Evolutionary conservation across 2,329 filamentous ascomycete genomes (phyloP).

Genomic region (Apiospora sp.): DNA sequence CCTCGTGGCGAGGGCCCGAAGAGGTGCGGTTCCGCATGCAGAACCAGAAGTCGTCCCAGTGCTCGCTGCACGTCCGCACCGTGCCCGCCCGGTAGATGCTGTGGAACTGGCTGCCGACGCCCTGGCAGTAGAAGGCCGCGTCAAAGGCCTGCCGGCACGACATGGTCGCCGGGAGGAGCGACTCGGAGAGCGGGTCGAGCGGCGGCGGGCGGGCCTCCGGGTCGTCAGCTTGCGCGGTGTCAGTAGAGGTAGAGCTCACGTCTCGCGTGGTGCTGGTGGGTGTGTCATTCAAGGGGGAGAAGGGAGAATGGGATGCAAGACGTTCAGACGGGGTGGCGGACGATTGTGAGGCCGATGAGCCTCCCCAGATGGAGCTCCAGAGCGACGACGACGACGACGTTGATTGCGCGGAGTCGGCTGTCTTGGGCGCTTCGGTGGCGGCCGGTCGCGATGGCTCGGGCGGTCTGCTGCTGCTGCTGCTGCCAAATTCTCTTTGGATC

Average conservation of each 20-base stretch:
- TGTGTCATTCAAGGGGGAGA: conserved; percentile 39
- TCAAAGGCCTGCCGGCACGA: conserved; percentile 93
- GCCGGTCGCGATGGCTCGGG: conserved; percentile 28
- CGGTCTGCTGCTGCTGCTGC: conserved; percentile 28
- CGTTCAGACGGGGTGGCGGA: conserved; percentile 26
- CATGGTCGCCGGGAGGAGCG: conserved; percentile 81
- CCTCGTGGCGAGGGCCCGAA: conserved; percentile 64
- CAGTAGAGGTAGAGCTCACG: conserved; percentile 24
- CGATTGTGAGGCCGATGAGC: conserved; percentile 38
- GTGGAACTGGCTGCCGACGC: conserved; percentile 88
- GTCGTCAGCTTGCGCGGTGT: conserved; percentile 26
- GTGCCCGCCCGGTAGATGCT: conserved; percentile 87
- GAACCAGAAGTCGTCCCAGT: conserved; percentile 96
- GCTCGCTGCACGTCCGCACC: conserved; percentile 79
- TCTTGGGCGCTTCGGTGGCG: conserved; percentile 24
- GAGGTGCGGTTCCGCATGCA: conserved; percentile 86
- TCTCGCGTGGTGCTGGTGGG: conserved; percentile 27
- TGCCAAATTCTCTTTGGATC: conserved; percentile 38
- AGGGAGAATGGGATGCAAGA: conserved; percentile 38
- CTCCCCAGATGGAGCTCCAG: conserved; percentile 40
- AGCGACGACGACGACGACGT: conserved; percentile 30
- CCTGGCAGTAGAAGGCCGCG: conserved; percentile 92
- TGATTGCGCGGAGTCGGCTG: conserved; percentile 8
- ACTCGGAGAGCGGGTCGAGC: conserved; percentile 64
- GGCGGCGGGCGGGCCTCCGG: neutral